Conservation (phyloP, 768 basidiomycete genomes). For the Cystofilobasidium capitatum region DNA sequence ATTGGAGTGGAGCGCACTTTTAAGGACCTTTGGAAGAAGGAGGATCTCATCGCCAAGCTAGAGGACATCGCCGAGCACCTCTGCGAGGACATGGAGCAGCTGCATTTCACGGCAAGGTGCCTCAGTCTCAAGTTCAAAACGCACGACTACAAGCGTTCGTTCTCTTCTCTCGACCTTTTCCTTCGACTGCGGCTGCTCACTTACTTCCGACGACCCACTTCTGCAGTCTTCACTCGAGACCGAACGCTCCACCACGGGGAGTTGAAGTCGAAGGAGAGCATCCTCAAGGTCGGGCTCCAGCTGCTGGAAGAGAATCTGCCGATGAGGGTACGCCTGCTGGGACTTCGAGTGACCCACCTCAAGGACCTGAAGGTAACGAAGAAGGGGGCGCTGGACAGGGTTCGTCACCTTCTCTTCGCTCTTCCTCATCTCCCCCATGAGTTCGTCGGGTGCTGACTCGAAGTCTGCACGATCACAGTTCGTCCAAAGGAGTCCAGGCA, state of each 20-base stretch:
- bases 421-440: background rate
- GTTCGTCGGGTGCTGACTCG: background rate
- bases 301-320: constrained; percentile 72
- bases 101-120: constrained; percentile 77
- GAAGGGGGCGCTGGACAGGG: constrained; percentile 60
- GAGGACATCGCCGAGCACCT: constrained; percentile 73
- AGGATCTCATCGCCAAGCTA: constrained; percentile 63
- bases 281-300: constrained; percentile 61
- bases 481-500: constrained; percentile 42
- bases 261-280: constrained; percentile 58
- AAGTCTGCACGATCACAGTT: constrained; percentile 48
- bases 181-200: background rate
- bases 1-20: constrained; percentile 90
- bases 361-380: constrained; percentile 64
- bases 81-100: constrained; percentile 64
- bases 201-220: background rate
- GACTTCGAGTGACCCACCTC: constrained; percentile 76
- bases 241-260: constrained; percentile 62
- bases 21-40: constrained; percentile 53
- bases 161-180: background rate
- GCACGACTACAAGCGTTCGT: constrained; percentile 70
- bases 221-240: constrained; percentile 66
- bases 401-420: constrained; percentile 34
- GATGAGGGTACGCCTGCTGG: constrained; percentile 70
- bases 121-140: constrained; percentile 83